These are phyloP conservation scores for Dentipellis sp. DNA, from an alignment of 768 basidiomycete species.

Conservation along the genomic window DNA sequence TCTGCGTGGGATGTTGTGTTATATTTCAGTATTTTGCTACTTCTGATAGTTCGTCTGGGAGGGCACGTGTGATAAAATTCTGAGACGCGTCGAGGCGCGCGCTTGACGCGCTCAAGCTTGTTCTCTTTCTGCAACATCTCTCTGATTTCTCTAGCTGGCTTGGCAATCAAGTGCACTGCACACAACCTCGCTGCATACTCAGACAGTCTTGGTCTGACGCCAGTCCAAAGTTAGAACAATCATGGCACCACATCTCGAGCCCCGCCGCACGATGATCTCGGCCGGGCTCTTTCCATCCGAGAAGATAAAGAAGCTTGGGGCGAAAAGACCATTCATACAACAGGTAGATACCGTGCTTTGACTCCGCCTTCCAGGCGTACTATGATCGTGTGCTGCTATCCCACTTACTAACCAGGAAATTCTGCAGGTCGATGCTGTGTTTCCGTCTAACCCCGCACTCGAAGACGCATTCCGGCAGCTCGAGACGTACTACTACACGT, in stretches of 20 bases:
- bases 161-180: background rate
- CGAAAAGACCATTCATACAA: constrained; percentile 11
- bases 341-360: constrained; percentile 7
- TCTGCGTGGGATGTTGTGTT: background rate
- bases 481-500: constrained; percentile 35
- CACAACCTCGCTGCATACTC: background rate
- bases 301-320: constrained; percentile 1
- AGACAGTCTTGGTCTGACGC: background rate
- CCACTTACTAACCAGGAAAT: background rate
- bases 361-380: background rate
- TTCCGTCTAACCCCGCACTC: constrained; percentile 35
- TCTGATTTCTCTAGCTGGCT: background rate
- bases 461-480: constrained; percentile 32
- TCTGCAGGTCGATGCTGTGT: constrained; percentile 52
- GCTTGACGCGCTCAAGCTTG: background rate
- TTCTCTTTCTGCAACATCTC: background rate
- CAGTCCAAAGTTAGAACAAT: background rate
- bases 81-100: background rate
- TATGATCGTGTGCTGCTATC: background rate
- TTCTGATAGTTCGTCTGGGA: background rate
- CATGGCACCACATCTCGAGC: constrained; percentile 4
- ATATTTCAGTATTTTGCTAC: background rate
- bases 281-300: constrained; percentile 8
- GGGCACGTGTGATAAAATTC: background rate
- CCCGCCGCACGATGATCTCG: constrained; percentile 9